Conservation (phyloP, 2,329 filamentous ascomycete species). For the Phialophora macrospora region DNA sequence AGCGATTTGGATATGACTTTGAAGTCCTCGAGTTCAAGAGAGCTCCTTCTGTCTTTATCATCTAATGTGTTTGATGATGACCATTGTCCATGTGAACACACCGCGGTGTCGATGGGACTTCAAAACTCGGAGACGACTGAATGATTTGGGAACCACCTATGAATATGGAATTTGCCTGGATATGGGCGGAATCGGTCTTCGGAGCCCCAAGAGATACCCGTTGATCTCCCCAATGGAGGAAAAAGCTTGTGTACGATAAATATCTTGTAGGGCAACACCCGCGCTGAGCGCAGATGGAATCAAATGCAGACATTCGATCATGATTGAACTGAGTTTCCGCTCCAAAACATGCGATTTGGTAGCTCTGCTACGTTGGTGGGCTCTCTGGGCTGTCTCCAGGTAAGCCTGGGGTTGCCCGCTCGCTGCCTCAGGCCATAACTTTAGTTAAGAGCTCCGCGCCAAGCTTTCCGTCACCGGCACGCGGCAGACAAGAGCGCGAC, state of each 20-base stretch:
- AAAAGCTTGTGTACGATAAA: slow-evolving; percentile 33
- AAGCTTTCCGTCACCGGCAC: slow-evolving; percentile 15
- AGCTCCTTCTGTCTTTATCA: slow-evolving; percentile 11
- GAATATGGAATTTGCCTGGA: slow-evolving; percentile 4
- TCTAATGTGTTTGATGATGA: background rate
- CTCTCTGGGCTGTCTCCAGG: background rate
- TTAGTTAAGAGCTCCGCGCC: slow-evolving; percentile 12
- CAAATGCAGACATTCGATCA: slow-evolving; percentile 14
- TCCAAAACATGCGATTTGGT: background rate
- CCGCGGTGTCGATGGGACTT: slow-evolving; percentile 21
- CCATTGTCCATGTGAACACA: background rate
- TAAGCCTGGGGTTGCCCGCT: background rate
- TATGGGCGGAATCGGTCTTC: slow-evolving; percentile 8
- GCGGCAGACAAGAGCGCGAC: slow-evolving; percentile 3
- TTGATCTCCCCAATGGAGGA: slow-evolving; percentile 28
- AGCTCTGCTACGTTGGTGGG: background rate
- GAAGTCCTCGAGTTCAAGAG: slow-evolving; percentile 2
- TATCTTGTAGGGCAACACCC: slow-evolving; percentile 13
- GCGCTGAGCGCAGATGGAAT: slow-evolving; percentile 34
- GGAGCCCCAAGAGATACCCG: slow-evolving; percentile 22
- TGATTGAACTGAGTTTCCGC: background rate
- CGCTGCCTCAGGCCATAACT: slow-evolving; percentile 3
- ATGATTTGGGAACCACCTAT: slow-evolving; percentile 11
- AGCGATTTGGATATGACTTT: slow-evolving; percentile 25
- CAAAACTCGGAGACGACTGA: slow-evolving; percentile 15